Evolutionary conservation across 176 grass and related monocot genomes (phyloP).

Genomic region (Avena atlantica): DNA sequence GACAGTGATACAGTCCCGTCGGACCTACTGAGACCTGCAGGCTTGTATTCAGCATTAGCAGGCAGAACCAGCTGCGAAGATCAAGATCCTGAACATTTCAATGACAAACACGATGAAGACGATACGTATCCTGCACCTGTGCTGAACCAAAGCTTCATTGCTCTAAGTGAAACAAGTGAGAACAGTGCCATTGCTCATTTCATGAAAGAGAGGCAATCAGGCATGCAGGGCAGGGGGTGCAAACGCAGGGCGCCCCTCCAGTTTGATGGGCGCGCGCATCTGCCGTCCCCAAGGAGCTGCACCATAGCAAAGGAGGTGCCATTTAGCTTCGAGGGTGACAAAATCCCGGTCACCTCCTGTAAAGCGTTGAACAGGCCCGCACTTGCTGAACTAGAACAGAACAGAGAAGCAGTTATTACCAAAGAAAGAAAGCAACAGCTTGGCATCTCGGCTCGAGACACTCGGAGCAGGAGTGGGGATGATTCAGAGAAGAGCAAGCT

Average conservation of each 20-base stretch:
- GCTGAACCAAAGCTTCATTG: conserved; percentile 36
- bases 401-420: conserved; percentile 33
- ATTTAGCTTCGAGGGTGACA: conserved; percentile 43
- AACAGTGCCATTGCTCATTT: conserved; percentile 38
- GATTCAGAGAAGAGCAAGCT: conserved; percentile 45
- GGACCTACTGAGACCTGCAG: conserved; percentile 23
- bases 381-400: conserved; percentile 37
- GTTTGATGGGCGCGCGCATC: conserved; percentile 28
- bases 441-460: neutral
- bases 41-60: conserved; percentile 40
- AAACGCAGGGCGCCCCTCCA: conserved; percentile 40
- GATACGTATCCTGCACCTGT: conserved; percentile 30
- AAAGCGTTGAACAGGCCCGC: conserved; percentile 30
- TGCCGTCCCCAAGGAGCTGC: conserved; percentile 21
- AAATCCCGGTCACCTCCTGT: conserved; percentile 27
- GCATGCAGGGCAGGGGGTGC: conserved; percentile 39
- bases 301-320: conserved; percentile 31
- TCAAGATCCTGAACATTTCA: conserved; percentile 42
- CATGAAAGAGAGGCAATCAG: conserved; percentile 46
- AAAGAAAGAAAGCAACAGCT: conserved; percentile 32
- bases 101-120: conserved; percentile 27
- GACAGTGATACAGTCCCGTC: conserved; percentile 44
- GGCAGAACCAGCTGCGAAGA: conserved; percentile 36
- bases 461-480: conserved; percentile 33
- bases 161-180: conserved; percentile 36